A percentile compares a stretch with the other conserved stretches of the same genome.
Conservation (phyloP, 148 eudicot species). For the Rhododendron molle region DNA sequence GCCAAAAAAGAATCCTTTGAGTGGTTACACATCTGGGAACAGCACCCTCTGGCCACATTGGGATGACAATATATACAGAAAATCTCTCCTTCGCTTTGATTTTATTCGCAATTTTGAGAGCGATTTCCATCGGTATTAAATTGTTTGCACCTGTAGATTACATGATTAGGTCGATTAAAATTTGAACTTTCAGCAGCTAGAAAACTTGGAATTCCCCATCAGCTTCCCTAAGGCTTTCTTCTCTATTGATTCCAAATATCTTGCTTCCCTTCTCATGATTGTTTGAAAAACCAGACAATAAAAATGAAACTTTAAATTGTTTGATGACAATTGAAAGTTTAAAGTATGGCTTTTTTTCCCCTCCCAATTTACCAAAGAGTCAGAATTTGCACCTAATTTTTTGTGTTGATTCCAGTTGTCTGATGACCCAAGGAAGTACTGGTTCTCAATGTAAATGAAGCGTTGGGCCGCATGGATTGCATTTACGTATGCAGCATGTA, state of each 20-base stretch:
- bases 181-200: not conserved
- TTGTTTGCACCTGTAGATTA: slow-evolving; percentile 68
- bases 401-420: slow-evolving; percentile 66
- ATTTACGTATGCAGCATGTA: slow-evolving; percentile 76
- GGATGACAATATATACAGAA: slow-evolving; percentile 68
- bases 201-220: not conserved
- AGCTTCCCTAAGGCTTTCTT: not conserved
- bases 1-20: slow-evolving; percentile 94
- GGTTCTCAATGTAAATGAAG: slow-evolving; percentile 88
- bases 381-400: slow-evolving; percentile 48
- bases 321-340: not conserved
- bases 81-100: slow-evolving; percentile 76
- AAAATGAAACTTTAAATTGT: not conserved
- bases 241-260: not conserved
- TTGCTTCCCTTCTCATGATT: not conserved
- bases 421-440: slow-evolving; percentile 91
- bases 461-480: slow-evolving; percentile 87
- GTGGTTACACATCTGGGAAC: slow-evolving; percentile 63
- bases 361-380: not conserved
- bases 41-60: slow-evolving; percentile 96
- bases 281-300: not conserved
- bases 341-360: not conserved
- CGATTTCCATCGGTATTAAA: slow-evolving; percentile 81
- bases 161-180: not conserved
- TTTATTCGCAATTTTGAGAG: slow-evolving; percentile 75